phyloP scores from a whole-genome alignment of 495 filamentous ascomycete genomes.

The Penicillium riverlandense region DNA sequence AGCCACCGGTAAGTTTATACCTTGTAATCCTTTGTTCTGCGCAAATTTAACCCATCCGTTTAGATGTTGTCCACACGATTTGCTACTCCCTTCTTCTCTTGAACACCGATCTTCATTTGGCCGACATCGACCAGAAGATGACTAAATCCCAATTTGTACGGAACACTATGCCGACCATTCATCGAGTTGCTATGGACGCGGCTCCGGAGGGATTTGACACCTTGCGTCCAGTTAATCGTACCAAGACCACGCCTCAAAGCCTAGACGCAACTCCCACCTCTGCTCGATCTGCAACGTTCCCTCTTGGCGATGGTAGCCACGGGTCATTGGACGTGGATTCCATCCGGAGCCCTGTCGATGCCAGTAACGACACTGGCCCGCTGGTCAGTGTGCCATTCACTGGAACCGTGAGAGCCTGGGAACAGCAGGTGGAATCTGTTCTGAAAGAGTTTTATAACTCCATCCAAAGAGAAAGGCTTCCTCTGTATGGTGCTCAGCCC shows the following conservation, averaged over 20 bases:
- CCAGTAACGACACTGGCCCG: constrained; percentile 37
- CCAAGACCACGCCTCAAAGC: constrained; percentile 11
- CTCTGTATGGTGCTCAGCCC: constrained; percentile 62
- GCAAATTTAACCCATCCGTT: constrained; percentile 5
- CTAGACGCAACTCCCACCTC: constrained; percentile 10
- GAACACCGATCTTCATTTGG: constrained; percentile 93
- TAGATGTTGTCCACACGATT: constrained; percentile 95
- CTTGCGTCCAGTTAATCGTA: constrained; percentile 35
- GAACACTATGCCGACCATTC: constrained; percentile 90
- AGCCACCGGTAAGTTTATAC: constrained; percentile 54
- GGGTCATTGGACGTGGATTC: constrained; percentile 14
- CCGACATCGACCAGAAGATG: constrained; percentile 95
- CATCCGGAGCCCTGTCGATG: constrained; percentile 24
- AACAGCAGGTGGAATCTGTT: constrained; percentile 79
- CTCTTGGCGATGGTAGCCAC: constrained; percentile 8
- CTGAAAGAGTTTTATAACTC: constrained; percentile 89
- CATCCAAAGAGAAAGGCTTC: constrained; percentile 77
- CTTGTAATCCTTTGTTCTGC: neutral
- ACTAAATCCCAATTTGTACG: constrained; percentile 88
- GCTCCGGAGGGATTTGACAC: constrained; percentile 60
- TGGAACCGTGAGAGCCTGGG: constrained; percentile 76
- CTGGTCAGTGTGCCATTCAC: constrained; percentile 74
- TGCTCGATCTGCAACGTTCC: constrained; percentile 17
- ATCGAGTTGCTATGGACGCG: constrained; percentile 63
- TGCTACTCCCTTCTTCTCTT: constrained; percentile 92